Base-by-base conservation (phyloP, 345 rosid species). In the Barbarea vulgaris region DNA sequence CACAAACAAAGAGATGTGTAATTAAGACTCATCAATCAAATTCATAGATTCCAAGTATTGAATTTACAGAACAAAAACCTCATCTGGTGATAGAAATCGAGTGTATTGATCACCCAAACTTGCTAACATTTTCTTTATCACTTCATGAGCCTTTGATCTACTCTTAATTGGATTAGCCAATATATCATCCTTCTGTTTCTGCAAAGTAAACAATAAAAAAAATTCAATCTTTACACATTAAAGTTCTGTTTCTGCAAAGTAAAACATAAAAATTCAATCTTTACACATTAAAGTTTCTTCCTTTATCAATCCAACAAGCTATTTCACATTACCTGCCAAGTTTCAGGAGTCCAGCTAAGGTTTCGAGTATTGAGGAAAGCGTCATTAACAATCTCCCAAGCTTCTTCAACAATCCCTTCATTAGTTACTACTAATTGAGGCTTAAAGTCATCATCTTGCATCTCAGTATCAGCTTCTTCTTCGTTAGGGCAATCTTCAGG, bases 51-150 rank as follows among this genome's bases (percentile, higher is more conserved):
- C 14, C 36, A 67, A 67, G 7, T 27, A 57, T 17, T 21, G 27
- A 57, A 41, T 15, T 0, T 12, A 33, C 22, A 33, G 62, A 66
- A 60, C 27, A 74, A 65, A 53, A 80, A 94, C 98, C 91, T 94
- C 96, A 33, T 81, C 81, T 1, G 97, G 97, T 33, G 98, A 81
- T 54, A 94, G 90, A 44, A 91, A 91, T 0, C 97, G 91, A 62
- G 96, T 94, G 75, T 94, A 91, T 30, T 89, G 95, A 67, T 94
- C 98, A 7, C 93, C 98, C 84, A 91, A 82, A 77, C 90, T 83
- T 2, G 86, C 87, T 34, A 94, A 19, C 98, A 94, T 94, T 70
- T 85, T 83, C 80, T 71, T 87, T 51, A 94, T 91, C 36, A 94
- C 72, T 4, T 84, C 89, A 69, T 91, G 95, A 63, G 98, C 98